A percentile compares a stretch with the other conserved stretches of the same genome.
phyloP scores from a whole-genome alignment of 1,284 basidiomycete genomes.

The Ganoderma meredithae region DNA sequence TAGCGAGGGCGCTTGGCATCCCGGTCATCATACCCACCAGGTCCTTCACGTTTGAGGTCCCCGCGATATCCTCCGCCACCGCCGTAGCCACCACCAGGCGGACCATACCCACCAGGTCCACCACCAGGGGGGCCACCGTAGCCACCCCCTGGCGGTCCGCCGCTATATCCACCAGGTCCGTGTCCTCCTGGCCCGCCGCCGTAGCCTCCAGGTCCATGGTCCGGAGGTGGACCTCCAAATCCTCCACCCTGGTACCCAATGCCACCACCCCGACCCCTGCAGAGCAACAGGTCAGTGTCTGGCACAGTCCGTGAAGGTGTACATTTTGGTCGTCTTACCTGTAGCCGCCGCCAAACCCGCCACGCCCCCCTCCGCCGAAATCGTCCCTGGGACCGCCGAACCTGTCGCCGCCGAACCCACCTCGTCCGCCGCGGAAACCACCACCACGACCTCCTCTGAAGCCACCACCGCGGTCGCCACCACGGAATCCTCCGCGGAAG shows the following conservation, averaged over 20 bases:
- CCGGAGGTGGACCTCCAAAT: constrained; percentile 48
- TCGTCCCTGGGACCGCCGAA: constrained; percentile 38
- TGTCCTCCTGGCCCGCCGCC: constrained; percentile 47
- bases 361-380: constrained; percentile 33
- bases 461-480: constrained; percentile 53
- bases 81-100: constrained; percentile 33
- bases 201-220: constrained; percentile 54
- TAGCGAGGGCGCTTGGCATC: constrained; percentile 84
- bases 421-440: constrained; percentile 46
- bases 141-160: constrained; percentile 42
- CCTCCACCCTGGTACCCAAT: constrained; percentile 75
- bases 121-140: constrained; percentile 74
- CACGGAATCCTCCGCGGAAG: constrained; percentile 50
- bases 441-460: constrained; percentile 51
- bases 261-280: constrained; percentile 73
- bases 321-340: constrained; percentile 48
- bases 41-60: constrained; percentile 74
- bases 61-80: constrained; percentile 45
- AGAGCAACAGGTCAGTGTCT: constrained; percentile 27
- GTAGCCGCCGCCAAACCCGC: constrained; percentile 39
- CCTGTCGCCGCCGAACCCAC: constrained; percentile 44
- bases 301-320: not conserved
- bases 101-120: constrained; percentile 69
- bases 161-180: constrained; percentile 45
- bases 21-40: constrained; percentile 80